A percentile compares a stretch with the other conserved stretches of the same genome.
Evolutionary conservation across 805 yeast species (phyloP).

Genomic region (Cyberlindnera samutprakarnensis): DNA sequence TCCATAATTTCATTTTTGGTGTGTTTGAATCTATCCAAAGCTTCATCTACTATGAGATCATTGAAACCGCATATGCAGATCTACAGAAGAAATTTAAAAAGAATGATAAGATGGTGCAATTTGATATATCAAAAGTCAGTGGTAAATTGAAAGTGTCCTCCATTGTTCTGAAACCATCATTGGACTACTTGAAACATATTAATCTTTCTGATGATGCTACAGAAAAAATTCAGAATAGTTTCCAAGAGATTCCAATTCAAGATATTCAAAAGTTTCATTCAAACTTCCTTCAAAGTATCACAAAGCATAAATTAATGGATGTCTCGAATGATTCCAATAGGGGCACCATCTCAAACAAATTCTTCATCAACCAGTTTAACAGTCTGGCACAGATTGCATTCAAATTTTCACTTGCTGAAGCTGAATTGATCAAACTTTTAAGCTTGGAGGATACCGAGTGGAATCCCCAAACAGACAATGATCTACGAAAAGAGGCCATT

Average conservation of each 20-base stretch:
- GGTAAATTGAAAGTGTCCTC: conserved; percentile 21
- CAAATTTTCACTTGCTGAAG: conserved; percentile 31
- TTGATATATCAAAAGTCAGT: conserved; percentile 5
- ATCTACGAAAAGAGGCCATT: conserved; percentile 20
- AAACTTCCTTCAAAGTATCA: conserved; percentile 28
- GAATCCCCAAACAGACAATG: too few species aligned
- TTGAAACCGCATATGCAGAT: conserved; percentile 15
- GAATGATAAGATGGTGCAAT: conserved; percentile 1
- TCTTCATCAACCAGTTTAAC: conserved; percentile 36
- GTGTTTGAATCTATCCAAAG: conserved; percentile 25
- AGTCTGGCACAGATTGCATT: conserved; percentile 28
- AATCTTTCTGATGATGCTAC: conserved; percentile 8
- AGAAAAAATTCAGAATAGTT: conserved; percentile 3
- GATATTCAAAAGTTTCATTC: conserved; percentile 33
- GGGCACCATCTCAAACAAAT: conserved; percentile 31
- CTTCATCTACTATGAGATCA: conserved; percentile 24
- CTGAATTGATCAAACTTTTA: conserved; percentile 30
- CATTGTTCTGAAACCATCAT: conserved; percentile 25
- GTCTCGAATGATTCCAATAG: conserved; percentile 17
- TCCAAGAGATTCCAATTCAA: conserved; percentile 38
- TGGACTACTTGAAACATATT: conserved; percentile 14
- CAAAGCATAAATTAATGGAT: conserved; percentile 29
- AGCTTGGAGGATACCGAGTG: conserved; percentile 21
- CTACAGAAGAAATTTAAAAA: conserved; percentile 19
- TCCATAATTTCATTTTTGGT: conserved; percentile 26